These are phyloP conservation scores for Pachyrhizus erosus DNA, from an alignment of 306 rosid genomes.

Conservation along the genomic window DNA sequence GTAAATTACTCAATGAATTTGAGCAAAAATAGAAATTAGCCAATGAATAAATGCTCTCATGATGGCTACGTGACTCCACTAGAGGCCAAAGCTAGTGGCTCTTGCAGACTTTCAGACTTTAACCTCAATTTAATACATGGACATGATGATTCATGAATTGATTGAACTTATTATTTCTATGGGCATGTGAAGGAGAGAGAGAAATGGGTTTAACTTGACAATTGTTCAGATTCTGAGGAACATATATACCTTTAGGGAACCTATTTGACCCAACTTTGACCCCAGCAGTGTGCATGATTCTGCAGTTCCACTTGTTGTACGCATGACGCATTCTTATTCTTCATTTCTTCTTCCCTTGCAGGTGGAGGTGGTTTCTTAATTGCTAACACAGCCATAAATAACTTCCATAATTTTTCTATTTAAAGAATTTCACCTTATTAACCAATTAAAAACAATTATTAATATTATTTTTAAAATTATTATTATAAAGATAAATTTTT, in stretches of 20 bases:
- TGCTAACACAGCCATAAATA: background rate
- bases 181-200: constrained; percentile 19
- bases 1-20: no score
- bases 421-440: no score
- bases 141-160: background rate
- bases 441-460: no score
- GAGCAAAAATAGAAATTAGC: background rate
- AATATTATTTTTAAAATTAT: no score
- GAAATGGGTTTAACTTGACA: background rate
- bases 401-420: no score
- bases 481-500: no score
- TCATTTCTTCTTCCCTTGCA: background rate
- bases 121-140: background rate
- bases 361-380: background rate
- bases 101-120: background rate
- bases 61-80: constrained; percentile 14
- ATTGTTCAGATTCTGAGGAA: constrained; percentile 11
- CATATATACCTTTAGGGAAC: constrained; percentile 15
- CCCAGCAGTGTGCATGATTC: background rate
- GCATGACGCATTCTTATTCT: background rate
- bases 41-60: background rate
- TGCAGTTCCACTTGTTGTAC: background rate
- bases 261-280: constrained; percentile 15
- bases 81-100: constrained; percentile 15
- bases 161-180: background rate